These are phyloP conservation scores for Cercis canadensis DNA, from an alignment of 306 rosid genomes.

Conservation along the genomic window DNA sequence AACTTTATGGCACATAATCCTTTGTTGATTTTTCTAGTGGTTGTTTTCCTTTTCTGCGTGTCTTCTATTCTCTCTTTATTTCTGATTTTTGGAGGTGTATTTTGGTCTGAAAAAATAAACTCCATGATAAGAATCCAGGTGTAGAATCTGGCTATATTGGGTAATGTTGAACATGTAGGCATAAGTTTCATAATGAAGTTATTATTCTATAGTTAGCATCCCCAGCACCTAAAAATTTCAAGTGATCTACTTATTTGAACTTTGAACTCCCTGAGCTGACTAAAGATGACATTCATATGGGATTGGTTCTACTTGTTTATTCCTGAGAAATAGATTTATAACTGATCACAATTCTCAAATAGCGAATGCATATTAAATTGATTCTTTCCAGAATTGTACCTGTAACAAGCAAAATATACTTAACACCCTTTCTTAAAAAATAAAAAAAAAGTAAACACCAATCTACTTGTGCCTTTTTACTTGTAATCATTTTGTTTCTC, in stretches of 20 bases:
- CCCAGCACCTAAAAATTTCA: neutral
- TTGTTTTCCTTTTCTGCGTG: conserved; percentile 18
- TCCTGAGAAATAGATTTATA: too few relatives aligned
- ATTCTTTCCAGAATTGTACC: too few relatives aligned
- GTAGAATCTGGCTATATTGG: neutral
- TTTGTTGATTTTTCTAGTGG: conserved; percentile 24
- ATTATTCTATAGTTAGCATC: conserved; percentile 6
- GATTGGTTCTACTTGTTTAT: too few relatives aligned
- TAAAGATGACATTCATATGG: too few relatives aligned
- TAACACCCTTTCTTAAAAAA: too few relatives aligned
- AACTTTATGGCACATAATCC: conserved; percentile 5
- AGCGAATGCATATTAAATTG: too few relatives aligned
- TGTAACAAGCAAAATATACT: too few relatives aligned
- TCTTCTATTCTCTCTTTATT: neutral
- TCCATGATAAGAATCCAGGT: neutral
- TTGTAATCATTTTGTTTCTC: neutral
- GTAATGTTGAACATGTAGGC: neutral
- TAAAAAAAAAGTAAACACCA: neutral
- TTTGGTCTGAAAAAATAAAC: neutral
- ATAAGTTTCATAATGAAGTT: conserved; percentile 3
- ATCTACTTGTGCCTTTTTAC: too few relatives aligned
- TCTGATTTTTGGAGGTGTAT: neutral
- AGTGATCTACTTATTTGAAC: too few relatives aligned
- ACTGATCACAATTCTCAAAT: neutral
- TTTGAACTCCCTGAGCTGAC: too few relatives aligned